A percentile compares a stretch with the other conserved stretches of the same genome.
These are phyloP conservation scores for Anaeramoeba ignava DNA, from an alignment of 78 protist genomes.

Conservation along the genomic window DNA sequence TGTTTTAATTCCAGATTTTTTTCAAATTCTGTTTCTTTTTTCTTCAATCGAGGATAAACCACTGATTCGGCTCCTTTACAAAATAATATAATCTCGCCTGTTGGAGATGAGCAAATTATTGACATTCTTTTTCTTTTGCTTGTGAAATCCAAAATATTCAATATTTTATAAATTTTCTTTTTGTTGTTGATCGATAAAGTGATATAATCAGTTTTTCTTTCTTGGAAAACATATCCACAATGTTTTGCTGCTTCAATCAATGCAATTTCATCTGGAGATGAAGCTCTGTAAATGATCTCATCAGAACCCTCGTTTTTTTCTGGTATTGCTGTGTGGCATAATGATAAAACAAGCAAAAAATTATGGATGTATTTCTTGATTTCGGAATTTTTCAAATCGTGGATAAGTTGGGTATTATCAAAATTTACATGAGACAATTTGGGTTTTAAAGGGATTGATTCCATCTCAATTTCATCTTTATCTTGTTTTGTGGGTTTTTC, in stretches of 20 bases:
- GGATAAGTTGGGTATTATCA: too few relatives aligned
- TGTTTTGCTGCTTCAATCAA: neutral
- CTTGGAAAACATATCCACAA: neutral
- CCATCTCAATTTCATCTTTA: too few relatives aligned
- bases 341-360: neutral
- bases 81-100: neutral
- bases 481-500: too few relatives aligned
- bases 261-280: neutral
- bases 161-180: neutral
- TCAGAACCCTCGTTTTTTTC: neutral
- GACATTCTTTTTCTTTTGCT: neutral
- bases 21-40: neutral
- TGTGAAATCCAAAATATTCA: neutral
- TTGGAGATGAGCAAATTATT: neutral
- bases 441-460: too few relatives aligned
- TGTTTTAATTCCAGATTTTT: neutral
- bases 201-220: neutral
- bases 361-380: neutral
- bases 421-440: too few relatives aligned
- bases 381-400: too few relatives aligned
- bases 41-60: neutral
- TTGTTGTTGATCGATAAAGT: constrained; percentile 25
- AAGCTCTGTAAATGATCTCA: neutral
- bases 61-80: neutral
- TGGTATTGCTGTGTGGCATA: neutral